Percentiles rank a stretch among this genome's conserved stretches.
Conservation (phyloP, 129 eudicot genomes). For the Lactuca sativa region DNA sequence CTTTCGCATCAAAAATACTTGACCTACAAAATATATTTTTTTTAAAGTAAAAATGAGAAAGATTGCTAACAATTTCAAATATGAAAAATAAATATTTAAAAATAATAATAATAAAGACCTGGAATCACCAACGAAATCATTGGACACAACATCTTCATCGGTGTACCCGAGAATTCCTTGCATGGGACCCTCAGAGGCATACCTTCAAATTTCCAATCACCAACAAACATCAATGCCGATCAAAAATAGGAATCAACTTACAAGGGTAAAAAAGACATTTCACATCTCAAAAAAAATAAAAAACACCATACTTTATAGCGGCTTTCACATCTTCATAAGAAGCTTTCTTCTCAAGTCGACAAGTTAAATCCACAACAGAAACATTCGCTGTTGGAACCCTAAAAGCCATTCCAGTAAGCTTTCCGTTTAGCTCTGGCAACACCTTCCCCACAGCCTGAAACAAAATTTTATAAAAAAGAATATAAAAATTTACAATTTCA, state of each 20-base stretch:
- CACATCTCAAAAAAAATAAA: background rate
- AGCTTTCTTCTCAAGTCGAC: constrained; percentile 93
- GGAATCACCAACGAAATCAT: constrained; percentile 94
- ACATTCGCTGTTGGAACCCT: constrained; percentile 95
- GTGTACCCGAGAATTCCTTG: constrained; percentile 96
- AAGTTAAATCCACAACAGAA: constrained; percentile 95
- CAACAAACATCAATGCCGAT: background rate
- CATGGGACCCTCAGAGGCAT: constrained; percentile 87
- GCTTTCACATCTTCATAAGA: constrained; percentile 92
- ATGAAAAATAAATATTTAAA: constrained; percentile 1
- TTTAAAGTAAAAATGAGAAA: background rate
- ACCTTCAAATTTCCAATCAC: constrained; percentile 33
- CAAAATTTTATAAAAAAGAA: too few relatives aligned
- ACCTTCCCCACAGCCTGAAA: constrained; percentile 96
- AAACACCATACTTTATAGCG: constrained; percentile 66
- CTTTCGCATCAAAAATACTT: constrained; percentile 91
- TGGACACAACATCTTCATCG: constrained; percentile 94
- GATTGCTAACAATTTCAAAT: background rate
- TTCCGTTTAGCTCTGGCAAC: constrained; percentile 89
- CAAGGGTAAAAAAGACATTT: background rate
- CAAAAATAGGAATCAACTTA: background rate
- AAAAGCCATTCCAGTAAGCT: constrained; percentile 98
- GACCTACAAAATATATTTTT: constrained; percentile 47
- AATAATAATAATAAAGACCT: constrained; percentile 40
- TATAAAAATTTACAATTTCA: too few relatives aligned